Evolutionary conservation across 768 basidiomycete species (phyloP).

Genomic region (Myochromella boudieri): DNA sequence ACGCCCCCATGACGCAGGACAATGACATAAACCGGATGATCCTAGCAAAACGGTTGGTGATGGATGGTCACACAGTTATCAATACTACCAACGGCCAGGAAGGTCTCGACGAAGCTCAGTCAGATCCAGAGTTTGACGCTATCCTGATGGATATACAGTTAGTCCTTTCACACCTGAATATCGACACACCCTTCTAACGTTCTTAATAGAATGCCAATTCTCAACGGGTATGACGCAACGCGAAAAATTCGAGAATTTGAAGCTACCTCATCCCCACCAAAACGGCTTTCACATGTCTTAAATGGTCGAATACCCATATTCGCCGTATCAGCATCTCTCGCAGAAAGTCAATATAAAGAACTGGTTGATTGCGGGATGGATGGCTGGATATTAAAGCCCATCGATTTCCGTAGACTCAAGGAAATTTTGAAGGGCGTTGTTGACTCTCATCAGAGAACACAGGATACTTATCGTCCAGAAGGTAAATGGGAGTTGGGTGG

Average conservation of each 20-base stretch:
- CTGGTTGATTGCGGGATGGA: slow-evolving; percentile 61
- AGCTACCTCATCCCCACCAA: slow-evolving; percentile 18
- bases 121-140: slow-evolving; percentile 64
- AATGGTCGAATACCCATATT: slow-evolving; percentile 78
- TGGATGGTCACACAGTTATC: slow-evolving; percentile 66
- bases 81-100: slow-evolving; percentile 77
- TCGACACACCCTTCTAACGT: not conserved
- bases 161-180: slow-evolving; percentile 20
- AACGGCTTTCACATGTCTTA: slow-evolving; percentile 42
- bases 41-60: slow-evolving; percentile 62
- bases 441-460: slow-evolving; percentile 47
- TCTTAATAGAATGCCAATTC: slow-evolving; percentile 67
- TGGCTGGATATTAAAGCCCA: slow-evolving; percentile 84
- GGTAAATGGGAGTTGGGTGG: slow-evolving; percentile 65
- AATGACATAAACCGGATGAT: slow-evolving; percentile 75
- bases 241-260: slow-evolving; percentile 66
- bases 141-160: slow-evolving; percentile 86
- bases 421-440: slow-evolving; percentile 59
- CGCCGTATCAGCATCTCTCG: slow-evolving; percentile 76
- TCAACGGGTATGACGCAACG: slow-evolving; percentile 73
- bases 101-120: slow-evolving; percentile 56
- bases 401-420: slow-evolving; percentile 70
- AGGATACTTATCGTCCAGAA: slow-evolving; percentile 51
- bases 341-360: slow-evolving; percentile 54
- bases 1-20: slow-evolving; percentile 39